Base-by-base conservation (phyloP, 1,284 basidiomycete genomes). In the Microbotryum silenes-acaulis region DNA sequence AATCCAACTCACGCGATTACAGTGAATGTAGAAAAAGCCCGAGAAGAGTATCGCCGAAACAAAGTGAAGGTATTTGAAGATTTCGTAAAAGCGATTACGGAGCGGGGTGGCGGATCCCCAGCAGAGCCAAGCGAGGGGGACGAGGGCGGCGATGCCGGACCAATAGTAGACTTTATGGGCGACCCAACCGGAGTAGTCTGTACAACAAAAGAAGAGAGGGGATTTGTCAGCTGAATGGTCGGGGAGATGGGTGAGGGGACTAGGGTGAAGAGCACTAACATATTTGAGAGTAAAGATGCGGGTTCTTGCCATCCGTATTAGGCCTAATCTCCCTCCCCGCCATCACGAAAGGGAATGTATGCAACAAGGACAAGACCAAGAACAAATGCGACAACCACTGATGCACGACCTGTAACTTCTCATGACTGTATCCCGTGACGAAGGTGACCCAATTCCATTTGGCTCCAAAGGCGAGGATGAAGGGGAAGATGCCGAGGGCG, bases 381-480 rank as follows among this genome's bases (percentile, higher is more conserved):
- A 65, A 67, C 46, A 65, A 61, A 60, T 75, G 67, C 6, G 75
- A 75, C 0, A 76, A 65, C 74, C 78, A 78, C 47, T 77, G 77
- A 62, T 80, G 79, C 66, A 75, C 77, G 9, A 79, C 76, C 18
- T 18, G 57, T 2, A 80, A 74, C 67, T 78, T 77, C 67, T 79
- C 78, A 65, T 79, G 78, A n/a, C 77, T 77, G 14, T 75, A 73
- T 21, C 77, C 76, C 7, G 78, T 77, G 27, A 79, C 60, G 51
- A 78, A 64, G 4, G 71, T 73, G 51, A 80, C 70, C 50, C 74
- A 65, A 68, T 79, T 79, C 57, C 76, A 71, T 59, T 80, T 80
- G n/a, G 75, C 75, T 2, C 75, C 76, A 64, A 79, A 76, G 0
- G 62, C 60, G 55, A 70, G 59, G 56, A 70, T 71, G 61, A 70